Conservation (phyloP, 2,329 filamentous ascomycete species). For the Nemania diffusa region DNA sequence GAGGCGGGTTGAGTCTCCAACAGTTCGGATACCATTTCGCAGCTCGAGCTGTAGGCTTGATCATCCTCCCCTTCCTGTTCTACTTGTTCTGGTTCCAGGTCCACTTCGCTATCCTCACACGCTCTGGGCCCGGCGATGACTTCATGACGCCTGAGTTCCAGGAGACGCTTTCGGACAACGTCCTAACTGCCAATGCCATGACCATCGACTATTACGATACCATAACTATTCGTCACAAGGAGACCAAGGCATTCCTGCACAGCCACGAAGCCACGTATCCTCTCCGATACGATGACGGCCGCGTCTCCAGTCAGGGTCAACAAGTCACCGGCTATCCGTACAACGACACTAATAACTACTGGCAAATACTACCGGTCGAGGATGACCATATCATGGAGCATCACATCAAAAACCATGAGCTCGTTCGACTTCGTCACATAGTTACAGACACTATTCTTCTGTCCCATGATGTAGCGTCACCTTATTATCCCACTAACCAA, state of each 20-base stretch:
- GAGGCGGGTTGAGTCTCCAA: constrained; percentile 80
- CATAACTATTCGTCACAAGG: constrained; percentile 92
- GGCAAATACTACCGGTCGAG: constrained; percentile 84
- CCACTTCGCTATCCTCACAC: constrained; percentile 88
- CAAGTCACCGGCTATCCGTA: constrained; percentile 98
- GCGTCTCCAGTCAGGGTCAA: constrained; percentile 96
- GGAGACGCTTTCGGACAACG: constrained; percentile 93
- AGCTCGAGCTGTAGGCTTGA: constrained; percentile 85
- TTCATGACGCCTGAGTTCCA: constrained; percentile 99
- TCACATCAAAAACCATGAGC: constrained; percentile 82
- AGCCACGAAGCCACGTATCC: constrained; percentile 91
- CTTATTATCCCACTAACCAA: constrained; percentile 96
- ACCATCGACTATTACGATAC: constrained; percentile 90
- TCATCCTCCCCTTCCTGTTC: constrained; percentile 93
- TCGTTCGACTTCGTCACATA: constrained; percentile 86
- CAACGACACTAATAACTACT: constrained; percentile 99
- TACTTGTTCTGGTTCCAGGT: constrained; percentile 99
- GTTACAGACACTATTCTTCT: constrained; percentile 87
- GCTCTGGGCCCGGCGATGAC: constrained; percentile 94
- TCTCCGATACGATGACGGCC: constrained; percentile 94
- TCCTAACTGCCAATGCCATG: constrained; percentile 87
- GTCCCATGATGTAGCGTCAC: constrained; percentile 96
- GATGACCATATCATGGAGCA: constrained; percentile 69
- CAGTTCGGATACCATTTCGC: constrained; percentile 90
- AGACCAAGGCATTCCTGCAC: constrained; percentile 95